Evolutionary conservation across 2,329 filamentous ascomycete species (phyloP), one percentile per base, ranked within the genome.

Genomic region (Aspergillus quadricinctus): DNA sequence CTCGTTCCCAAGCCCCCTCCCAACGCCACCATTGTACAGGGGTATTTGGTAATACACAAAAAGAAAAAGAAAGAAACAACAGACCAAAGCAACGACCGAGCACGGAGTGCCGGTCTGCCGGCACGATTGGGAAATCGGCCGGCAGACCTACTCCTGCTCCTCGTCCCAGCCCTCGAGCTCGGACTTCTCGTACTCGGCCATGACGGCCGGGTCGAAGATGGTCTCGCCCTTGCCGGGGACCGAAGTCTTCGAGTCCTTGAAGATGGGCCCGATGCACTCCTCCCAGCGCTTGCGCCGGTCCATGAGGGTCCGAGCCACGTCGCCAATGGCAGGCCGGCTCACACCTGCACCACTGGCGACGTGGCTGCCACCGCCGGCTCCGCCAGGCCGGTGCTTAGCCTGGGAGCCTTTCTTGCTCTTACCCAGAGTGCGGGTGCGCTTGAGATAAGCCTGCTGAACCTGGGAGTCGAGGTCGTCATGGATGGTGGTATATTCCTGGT

Each of bases 401-500:
- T 95, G 93, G 29, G 81, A 80, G 56, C 92, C 88, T 77, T 96
- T 96, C 74, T 95, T 95, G 73, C 86, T 91, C 78, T 97, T 95
- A 72, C 92, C 90, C 76, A 97, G 88, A 0, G 91, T 96, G 49
- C 94, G 87, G 28, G 93, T 97, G 25, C 94, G 89, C 78, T 99
- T 99, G 48, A 96, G 86, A 69, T 97, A 99, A 3, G 94, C 93
- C 52, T 90, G 88, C 69, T 97, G 92, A 45, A 97, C 92, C 71
- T 97, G 94, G 45, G 87, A 86, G 78, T 99, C 94, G 23, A 99
- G 86, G 72, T 99, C 94, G 71, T 99, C 94, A 51, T 95, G 88
- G 65, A 99, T 99, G 55, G 92, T 97, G 72, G 88, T 89, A 78
- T 96, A 99, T 72, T 99, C 94, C 70, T 99, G 94, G 76, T 94